These are phyloP conservation scores for Lasiodiplodia sp. DNA, from an alignment of 2,329 filamentous ascomycete genomes.

Conservation along the genomic window DNA sequence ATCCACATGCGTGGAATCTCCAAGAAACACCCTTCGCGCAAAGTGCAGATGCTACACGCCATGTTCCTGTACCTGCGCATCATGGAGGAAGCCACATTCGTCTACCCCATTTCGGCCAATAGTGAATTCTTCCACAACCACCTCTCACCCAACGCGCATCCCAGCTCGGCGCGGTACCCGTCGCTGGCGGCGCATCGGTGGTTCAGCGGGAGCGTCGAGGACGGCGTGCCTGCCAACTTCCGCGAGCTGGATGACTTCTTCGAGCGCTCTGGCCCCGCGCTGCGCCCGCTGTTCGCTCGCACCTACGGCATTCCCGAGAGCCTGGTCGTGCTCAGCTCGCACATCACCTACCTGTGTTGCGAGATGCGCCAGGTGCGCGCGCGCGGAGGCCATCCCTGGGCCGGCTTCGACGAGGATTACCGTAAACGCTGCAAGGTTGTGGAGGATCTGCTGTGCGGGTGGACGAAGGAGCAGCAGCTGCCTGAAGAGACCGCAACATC, in stretches of 20 bases:
- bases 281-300: slow-evolving; percentile 1
- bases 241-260: slow-evolving; percentile 16
- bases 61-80: slow-evolving; percentile 14
- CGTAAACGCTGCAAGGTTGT: slow-evolving; percentile 6
- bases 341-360: slow-evolving; percentile 15
- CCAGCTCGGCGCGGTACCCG: slow-evolving; percentile 4
- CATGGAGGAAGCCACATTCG: slow-evolving; percentile 21
- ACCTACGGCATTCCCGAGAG: slow-evolving; percentile 21
- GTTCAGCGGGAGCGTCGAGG: slow-evolving; percentile 1
- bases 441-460: slow-evolving; percentile 14
- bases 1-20: slow-evolving; percentile 6
- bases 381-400: neutral
- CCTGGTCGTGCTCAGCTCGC: slow-evolving; percentile 14
- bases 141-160: neutral
- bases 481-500: neutral
- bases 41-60: slow-evolving; percentile 21
- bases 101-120: slow-evolving; percentile 4
- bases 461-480: neutral
- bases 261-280: neutral
- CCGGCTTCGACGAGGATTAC: neutral
- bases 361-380: slow-evolving; percentile 5
- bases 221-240: slow-evolving; percentile 6
- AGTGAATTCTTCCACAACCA: neutral
- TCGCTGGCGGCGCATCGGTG: slow-evolving; percentile 1
- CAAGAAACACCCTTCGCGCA: neutral